These are phyloP conservation scores for Aspergillus olivimuriae DNA, from an alignment of 495 filamentous ascomycete species.

Conservation along the genomic window DNA sequence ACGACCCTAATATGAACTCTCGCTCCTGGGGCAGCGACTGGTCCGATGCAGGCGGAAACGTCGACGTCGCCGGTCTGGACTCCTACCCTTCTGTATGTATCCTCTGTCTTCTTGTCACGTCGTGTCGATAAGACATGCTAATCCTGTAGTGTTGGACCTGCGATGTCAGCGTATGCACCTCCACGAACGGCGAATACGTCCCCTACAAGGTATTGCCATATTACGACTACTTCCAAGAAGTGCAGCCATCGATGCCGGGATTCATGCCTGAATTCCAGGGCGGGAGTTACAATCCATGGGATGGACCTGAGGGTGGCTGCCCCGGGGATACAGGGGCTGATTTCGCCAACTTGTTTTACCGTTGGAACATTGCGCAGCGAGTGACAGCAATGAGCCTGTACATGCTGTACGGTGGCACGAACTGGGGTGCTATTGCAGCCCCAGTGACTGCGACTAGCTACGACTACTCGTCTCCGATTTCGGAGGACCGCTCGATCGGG, in stretches of 20 bases:
- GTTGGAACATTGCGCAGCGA: conserved; percentile 49
- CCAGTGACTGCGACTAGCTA: conserved; percentile 46
- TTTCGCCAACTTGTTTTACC: conserved; percentile 57
- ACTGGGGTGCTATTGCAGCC: conserved; percentile 47
- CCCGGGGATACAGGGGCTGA: conserved; percentile 39
- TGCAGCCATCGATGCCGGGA: conserved; percentile 44
- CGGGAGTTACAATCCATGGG: conserved; percentile 59
- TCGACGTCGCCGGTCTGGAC: conserved; percentile 52
- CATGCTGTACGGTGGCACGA: conserved; percentile 58
- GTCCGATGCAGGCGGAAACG: conserved; percentile 46
- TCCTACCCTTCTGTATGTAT: conserved; percentile 46
- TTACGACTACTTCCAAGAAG: conserved; percentile 50
- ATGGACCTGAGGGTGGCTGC: conserved; percentile 47
- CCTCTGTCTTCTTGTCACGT: not conserved
- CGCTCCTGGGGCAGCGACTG: conserved; percentile 51
- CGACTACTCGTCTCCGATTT: conserved; percentile 55
- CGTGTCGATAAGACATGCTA: not conserved
- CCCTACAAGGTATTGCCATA: conserved; percentile 46
- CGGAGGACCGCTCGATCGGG: conserved; percentile 50
- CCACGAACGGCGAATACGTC: conserved; percentile 48
- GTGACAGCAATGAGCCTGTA: conserved; percentile 49
- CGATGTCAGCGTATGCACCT: conserved; percentile 47
- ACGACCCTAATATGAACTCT: conserved; percentile 48
- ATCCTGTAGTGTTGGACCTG: conserved; percentile 49
- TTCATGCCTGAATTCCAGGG: conserved; percentile 62